Evolutionary conservation across 495 filamentous ascomycete species (phyloP).

Genomic region (Aspergillus homomorphus): DNA sequence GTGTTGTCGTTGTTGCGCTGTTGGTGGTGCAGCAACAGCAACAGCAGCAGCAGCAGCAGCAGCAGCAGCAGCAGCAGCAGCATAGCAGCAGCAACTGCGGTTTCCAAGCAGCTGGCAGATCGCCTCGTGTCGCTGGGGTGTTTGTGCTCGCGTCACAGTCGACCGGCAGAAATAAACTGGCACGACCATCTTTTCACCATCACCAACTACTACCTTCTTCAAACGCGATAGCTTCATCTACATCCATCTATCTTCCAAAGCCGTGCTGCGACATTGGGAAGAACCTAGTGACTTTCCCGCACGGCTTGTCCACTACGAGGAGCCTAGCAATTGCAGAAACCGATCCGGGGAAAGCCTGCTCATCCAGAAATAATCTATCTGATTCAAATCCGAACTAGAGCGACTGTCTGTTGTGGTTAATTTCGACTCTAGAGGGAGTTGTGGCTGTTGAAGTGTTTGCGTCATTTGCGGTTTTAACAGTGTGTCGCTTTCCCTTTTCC

Average conservation of each 20-base stretch:
- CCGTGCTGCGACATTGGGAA: not conserved
- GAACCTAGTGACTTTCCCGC: not conserved
- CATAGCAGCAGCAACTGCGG: not conserved
- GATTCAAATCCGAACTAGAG: not conserved
- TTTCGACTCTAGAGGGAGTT: not conserved
- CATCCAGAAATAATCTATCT: not conserved
- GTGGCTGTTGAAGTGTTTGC: slow-evolving; percentile 21
- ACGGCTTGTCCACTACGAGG: not conserved
- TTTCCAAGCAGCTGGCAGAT: not conserved
- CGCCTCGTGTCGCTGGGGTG: not conserved
- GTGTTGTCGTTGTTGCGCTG: not conserved
- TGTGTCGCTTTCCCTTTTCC: slow-evolving; percentile 20
- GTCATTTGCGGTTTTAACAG: slow-evolving; percentile 23
- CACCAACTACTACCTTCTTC: not conserved
- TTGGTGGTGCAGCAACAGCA: not conserved
- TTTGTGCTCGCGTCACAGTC: not conserved
- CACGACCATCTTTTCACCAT: not conserved
- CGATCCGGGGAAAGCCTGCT: not conserved
- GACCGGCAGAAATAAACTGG: not conserved
- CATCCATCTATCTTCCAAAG: not conserved
- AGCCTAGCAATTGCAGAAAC: not conserved
- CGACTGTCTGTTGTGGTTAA: not conserved
- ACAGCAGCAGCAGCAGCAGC: not conserved
- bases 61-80: not conserved
- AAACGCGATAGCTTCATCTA: not conserved